Conservation (phyloP, 495 filamentous ascomycete genomes). For the Chlorociboria aeruginascens region DNA sequence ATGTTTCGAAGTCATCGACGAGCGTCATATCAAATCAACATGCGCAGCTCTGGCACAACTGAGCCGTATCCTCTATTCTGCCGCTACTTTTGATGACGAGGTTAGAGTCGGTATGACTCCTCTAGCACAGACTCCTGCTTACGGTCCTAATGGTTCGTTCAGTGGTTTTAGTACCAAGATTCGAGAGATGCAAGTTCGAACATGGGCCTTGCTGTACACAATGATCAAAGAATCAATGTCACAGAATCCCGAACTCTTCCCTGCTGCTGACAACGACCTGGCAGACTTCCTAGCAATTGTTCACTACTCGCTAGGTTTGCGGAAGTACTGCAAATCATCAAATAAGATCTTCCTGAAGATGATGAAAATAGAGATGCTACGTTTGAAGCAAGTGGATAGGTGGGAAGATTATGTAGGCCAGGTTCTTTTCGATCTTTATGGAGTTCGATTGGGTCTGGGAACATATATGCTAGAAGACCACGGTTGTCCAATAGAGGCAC, state of each 20-base stretch:
- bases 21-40: slow-evolving; percentile 58
- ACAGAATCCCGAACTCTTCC: slow-evolving; percentile 51
- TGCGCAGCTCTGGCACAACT: slow-evolving; percentile 55
- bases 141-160: slow-evolving; percentile 21
- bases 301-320: slow-evolving; percentile 75
- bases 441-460: slow-evolving; percentile 62
- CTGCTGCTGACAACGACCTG: slow-evolving; percentile 51
- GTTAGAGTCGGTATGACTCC: slow-evolving; percentile 57
- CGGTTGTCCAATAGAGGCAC: slow-evolving; percentile 56
- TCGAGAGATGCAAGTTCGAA: slow-evolving; percentile 78
- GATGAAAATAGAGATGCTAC: slow-evolving; percentile 69
- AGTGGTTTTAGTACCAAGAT: slow-evolving; percentile 54
- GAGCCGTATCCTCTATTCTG: slow-evolving; percentile 60
- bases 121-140: slow-evolving; percentile 29
- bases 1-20: slow-evolving; percentile 75
- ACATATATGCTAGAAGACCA: slow-evolving; percentile 61
- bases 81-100: slow-evolving; percentile 71
- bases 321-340: slow-evolving; percentile 76
- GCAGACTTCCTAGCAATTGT: slow-evolving; percentile 64
- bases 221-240: slow-evolving; percentile 62
- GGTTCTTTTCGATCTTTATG: slow-evolving; percentile 80
- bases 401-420: slow-evolving; percentile 74
- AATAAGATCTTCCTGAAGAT: slow-evolving; percentile 80
- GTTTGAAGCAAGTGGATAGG: slow-evolving; percentile 48
- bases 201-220: slow-evolving; percentile 68